phyloP scores from a whole-genome alignment of 2,329 filamentous ascomycete genomes.

The Didymella arachidicola region DNA sequence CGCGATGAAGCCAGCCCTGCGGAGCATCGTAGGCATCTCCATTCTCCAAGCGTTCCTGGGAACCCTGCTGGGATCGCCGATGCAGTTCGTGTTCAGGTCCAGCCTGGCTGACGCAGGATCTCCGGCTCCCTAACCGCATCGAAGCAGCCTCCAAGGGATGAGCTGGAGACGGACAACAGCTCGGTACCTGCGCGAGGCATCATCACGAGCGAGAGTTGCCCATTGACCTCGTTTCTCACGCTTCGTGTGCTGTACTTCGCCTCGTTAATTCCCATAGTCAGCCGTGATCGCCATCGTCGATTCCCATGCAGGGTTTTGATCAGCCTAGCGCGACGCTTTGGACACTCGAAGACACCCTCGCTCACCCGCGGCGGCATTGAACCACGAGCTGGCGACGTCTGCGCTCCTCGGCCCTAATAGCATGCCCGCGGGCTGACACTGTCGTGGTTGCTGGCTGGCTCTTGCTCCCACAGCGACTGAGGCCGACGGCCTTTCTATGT shows the following conservation, averaged over 20 bases:
- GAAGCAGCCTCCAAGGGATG: slow-evolving; percentile 3
- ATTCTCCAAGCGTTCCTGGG: neutral
- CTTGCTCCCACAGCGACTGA: slow-evolving; percentile 13
- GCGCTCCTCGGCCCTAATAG: slow-evolving; percentile 17
- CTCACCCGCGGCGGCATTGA: slow-evolving; percentile 12
- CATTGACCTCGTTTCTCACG: neutral
- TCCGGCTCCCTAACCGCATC: slow-evolving; percentile 2
- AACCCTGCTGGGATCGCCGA: slow-evolving; percentile 17
- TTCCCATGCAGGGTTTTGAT: slow-evolving; percentile 9
- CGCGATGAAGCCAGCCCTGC: slow-evolving; percentile 4
- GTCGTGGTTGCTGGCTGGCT: slow-evolving; percentile 25
- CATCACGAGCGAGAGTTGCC: neutral
- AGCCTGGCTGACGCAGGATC: slow-evolving; percentile 9
- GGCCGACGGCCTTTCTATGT: slow-evolving; percentile 17
- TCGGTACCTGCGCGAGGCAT: slow-evolving; percentile 4
- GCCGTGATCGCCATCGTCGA: slow-evolving; percentile 16
- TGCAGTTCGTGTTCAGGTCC: slow-evolving; percentile 12
- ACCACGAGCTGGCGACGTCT: slow-evolving; percentile 9
- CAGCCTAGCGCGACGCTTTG: slow-evolving; percentile 15
- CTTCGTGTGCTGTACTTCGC: neutral
- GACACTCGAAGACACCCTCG: slow-evolving; percentile 3
- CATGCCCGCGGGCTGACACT: slow-evolving; percentile 22
- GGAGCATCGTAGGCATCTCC: neutral
- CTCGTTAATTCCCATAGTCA: neutral
- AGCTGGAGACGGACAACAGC: slow-evolving; percentile 1